phyloP scores from a whole-genome alignment of 805 yeast species.

The Nakazawaea ernobii region DNA sequence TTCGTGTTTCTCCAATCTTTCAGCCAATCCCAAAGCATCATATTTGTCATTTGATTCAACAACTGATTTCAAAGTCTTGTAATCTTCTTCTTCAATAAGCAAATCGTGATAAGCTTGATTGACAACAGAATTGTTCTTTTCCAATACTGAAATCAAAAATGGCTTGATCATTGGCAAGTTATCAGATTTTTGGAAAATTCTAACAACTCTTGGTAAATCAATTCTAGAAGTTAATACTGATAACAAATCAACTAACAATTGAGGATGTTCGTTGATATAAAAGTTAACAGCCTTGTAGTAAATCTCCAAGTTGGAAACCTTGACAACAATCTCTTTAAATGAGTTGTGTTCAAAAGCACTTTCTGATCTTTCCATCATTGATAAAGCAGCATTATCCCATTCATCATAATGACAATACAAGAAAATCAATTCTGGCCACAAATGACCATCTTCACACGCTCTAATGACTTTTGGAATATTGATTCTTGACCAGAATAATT shows the following conservation, averaged over 20 bases:
- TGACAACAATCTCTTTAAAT: constrained; percentile 90
- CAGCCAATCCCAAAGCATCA: constrained; percentile 89
- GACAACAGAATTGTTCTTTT: constrained; percentile 84
- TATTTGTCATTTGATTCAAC: constrained; percentile 88
- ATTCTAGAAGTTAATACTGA: constrained; percentile 81
- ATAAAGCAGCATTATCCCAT: constrained; percentile 97
- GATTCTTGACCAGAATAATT: constrained; percentile 95
- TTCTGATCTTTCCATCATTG: constrained; percentile 93
- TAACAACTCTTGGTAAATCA: constrained; percentile 90
- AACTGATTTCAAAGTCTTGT: constrained; percentile 80
- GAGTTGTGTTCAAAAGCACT: constrained; percentile 90
- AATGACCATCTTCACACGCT: constrained; percentile 88
- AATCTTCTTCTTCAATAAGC: constrained; percentile 93
- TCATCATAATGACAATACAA: constrained; percentile 97
- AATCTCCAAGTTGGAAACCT: constrained; percentile 93
- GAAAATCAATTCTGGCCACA: constrained; percentile 95
- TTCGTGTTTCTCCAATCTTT: constrained; percentile 86
- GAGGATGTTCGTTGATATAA: constrained; percentile 88
- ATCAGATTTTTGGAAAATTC: constrained; percentile 91
- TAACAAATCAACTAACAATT: constrained; percentile 79
- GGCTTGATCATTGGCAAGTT: constrained; percentile 95
- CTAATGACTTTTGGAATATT: constrained; percentile 95
- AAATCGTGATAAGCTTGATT: constrained; percentile 94
- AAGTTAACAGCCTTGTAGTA: constrained; percentile 96
- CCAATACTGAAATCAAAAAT: constrained; percentile 85